Conservation (phyloP, 257 asterid species). For the Solanum chiquidenum region DNA sequence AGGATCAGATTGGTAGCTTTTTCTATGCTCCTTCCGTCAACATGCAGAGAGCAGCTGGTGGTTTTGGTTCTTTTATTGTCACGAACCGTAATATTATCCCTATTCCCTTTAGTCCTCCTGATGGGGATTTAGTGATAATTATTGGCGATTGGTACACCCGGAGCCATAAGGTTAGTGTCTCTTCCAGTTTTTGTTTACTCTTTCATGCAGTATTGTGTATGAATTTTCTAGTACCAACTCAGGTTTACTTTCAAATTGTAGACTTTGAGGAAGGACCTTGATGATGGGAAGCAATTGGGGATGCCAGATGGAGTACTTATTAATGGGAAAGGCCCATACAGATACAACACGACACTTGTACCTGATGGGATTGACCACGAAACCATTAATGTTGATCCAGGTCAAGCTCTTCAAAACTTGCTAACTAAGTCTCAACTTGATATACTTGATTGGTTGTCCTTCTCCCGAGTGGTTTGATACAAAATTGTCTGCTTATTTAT, state of each 20-base stretch:
- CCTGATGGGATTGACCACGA: constrained; percentile 78
- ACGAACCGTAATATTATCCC: constrained; percentile 54
- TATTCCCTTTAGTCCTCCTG: constrained; percentile 65
- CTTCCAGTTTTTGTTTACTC: neutral
- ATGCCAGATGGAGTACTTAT: constrained; percentile 96
- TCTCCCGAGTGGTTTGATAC: neutral
- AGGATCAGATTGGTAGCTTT: constrained; percentile 96
- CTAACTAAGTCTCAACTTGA: neutral
- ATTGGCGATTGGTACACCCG: constrained; percentile 93
- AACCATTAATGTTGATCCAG: constrained; percentile 82
- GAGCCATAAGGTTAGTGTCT: constrained; percentile 53
- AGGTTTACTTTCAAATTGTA: constrained; percentile 3
- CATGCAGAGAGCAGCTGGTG: constrained; percentile 94
- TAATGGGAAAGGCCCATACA: constrained; percentile 92
- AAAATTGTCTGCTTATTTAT: neutral
- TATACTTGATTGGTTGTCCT: neutral
- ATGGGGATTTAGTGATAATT: constrained; percentile 68
- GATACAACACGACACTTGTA: constrained; percentile 68
- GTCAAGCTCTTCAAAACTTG: constrained; percentile 19
- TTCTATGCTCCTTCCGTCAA: constrained; percentile 74
- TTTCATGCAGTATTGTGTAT: neutral
- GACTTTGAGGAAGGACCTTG: constrained; percentile 62
- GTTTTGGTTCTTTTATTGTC: constrained; percentile 66
- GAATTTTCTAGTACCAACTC: neutral
- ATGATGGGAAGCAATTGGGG: constrained; percentile 61